Conservation (phyloP, 2,329 filamentous ascomycete species). For the Fusarium sororula region DNA sequence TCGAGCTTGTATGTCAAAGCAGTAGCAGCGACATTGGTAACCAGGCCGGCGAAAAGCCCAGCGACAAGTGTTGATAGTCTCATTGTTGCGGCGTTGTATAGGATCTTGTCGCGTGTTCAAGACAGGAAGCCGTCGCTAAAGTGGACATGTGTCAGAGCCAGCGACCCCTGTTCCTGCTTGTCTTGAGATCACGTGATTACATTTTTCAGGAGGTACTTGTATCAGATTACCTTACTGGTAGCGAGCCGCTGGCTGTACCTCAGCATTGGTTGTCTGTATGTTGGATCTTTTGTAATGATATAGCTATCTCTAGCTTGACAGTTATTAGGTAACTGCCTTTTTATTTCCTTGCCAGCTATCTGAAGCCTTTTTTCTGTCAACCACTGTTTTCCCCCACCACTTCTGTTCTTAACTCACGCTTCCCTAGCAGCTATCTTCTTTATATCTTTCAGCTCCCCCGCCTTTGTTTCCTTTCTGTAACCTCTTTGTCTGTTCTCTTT, state of each 20-base stretch:
- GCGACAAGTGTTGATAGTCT: slow-evolving; percentile 69
- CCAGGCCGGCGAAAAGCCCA: slow-evolving; percentile 76
- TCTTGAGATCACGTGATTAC: too few relatives aligned
- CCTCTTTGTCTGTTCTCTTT: background rate
- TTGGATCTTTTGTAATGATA: background rate
- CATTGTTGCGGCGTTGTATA: slow-evolving; percentile 59
- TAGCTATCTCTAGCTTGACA: background rate
- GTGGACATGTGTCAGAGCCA: slow-evolving; percentile 19
- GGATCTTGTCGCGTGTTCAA: slow-evolving; percentile 44
- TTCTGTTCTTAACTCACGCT: background rate
- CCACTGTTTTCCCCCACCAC: background rate
- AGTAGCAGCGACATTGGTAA: slow-evolving; percentile 80
- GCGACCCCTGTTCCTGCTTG: background rate
- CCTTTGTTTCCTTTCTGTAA: too few relatives aligned
- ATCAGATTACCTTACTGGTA: background rate
- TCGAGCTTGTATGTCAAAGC: slow-evolving; percentile 92
- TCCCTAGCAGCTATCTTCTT: background rate
- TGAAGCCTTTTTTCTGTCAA: background rate
- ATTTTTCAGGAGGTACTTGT: too few relatives aligned
- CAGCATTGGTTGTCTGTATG: background rate
- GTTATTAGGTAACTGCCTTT: background rate
- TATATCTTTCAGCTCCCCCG: background rate
- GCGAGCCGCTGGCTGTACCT: background rate
- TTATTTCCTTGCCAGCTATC: background rate
- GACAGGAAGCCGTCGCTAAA: slow-evolving; percentile 44